Base-by-base conservation (phyloP, 352 stramenopile genomes). In the Globisporangium canariense region DNA sequence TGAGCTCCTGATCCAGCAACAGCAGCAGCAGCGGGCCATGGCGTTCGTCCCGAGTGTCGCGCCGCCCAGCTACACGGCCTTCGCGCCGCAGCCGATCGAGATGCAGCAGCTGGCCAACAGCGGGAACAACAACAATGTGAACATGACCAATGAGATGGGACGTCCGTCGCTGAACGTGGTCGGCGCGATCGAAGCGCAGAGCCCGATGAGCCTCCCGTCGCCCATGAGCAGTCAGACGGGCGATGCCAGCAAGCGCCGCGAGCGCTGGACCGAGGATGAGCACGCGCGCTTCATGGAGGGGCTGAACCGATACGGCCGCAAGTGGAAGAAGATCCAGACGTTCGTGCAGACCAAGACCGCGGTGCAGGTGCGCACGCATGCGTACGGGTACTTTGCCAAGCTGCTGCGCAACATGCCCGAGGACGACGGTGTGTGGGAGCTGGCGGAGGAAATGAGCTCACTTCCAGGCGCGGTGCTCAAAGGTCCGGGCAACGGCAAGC, bases 261-360 rank as follows among this genome's bases (percentile, higher is more conserved):
- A 94, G 56, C 79, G 86, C 18, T 94, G 86, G 86, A 94, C 86
- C 1, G 80, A 92, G 38, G 83, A 92, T 56, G 86, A 94, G 54
- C 86, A 94, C 63, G 83, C 83, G 16, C 77, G 79, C 11, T 94
- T 94, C 70, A 92, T 94, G 83, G 83, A 94, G 65, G 86, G 86
- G 0, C 65, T 94, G n/a, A 91, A 92, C 70, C 79, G 79, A 32
- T 94, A 92, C 65, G 86, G 86, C 25, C 86, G 86, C 64, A 94
- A 94, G 66, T 94, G 86, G 86, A 94, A 94, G 70, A 94, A 94
- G 63, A 94, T 94, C 57, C 86, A 94, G 69, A 87, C 78, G 46
- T 89, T 90, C 43, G 86, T 94, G 40, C 84, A 90, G 72, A 94
- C 86, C 20, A 94, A 94, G 77, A 94, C 86, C 3, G 86, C 83